Conservation (phyloP, 345 rosid genomes). For the Camelina neglecta region DNA sequence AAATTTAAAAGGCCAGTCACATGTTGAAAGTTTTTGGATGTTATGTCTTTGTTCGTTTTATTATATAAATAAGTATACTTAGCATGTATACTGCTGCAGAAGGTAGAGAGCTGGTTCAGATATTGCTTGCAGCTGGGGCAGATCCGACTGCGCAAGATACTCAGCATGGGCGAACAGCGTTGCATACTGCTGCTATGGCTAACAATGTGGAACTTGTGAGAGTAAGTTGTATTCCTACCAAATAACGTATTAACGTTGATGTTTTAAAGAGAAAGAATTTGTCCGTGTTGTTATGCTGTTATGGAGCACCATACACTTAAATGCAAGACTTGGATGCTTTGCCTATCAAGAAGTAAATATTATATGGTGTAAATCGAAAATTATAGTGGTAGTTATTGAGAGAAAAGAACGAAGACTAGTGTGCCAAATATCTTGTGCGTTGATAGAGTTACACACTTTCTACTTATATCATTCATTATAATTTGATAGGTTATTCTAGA, state of each 20-base stretch:
- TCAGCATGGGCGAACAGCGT: slow-evolving; percentile 84
- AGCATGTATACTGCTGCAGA: slow-evolving; percentile 57
- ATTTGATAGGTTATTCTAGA: slow-evolving; percentile 77
- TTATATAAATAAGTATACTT: slow-evolving; percentile 25
- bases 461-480: slow-evolving; percentile 25
- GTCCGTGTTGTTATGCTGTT: not conserved
- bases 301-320: slow-evolving; percentile 15
- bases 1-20: slow-evolving; percentile 14
- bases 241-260: not conserved
- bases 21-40: slow-evolving; percentile 18
- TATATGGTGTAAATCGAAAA: slow-evolving; percentile 15
- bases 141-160: slow-evolving; percentile 88
- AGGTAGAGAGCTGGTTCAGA: slow-evolving; percentile 86
- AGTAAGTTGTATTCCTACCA: slow-evolving; percentile 53
- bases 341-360: slow-evolving; percentile 8
- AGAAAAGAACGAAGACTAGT: not conserved
- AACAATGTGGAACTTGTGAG: slow-evolving; percentile 88
- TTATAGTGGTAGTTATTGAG: slow-evolving; percentile 26
- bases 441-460: slow-evolving; percentile 11
- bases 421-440: slow-evolving; percentile 25
- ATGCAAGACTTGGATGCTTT: slow-evolving; percentile 6
- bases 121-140: slow-evolving; percentile 93
- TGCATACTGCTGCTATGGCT: slow-evolving; percentile 93
- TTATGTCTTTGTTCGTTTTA: not conserved
- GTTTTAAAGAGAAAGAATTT: slow-evolving; percentile 6